These are phyloP conservation scores for Lecanoromycetidae sp. DNA, from an alignment of 2,329 filamentous ascomycete species.

Conservation along the genomic window DNA sequence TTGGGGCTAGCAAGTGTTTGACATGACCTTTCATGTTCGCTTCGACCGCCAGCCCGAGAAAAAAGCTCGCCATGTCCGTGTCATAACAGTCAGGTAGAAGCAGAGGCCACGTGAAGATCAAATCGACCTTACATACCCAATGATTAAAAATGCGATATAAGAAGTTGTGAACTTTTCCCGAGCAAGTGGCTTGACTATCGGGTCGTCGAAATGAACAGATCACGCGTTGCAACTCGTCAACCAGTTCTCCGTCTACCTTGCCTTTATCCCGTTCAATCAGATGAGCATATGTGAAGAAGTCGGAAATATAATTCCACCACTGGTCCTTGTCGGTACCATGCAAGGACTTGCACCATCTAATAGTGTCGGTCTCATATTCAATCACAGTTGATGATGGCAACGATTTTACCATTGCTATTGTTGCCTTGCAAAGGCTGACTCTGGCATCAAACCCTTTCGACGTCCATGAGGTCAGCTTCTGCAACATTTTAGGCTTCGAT, in stretches of 20 bases:
- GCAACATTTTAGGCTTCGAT: neutral
- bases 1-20: neutral
- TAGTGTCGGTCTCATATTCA: no score
- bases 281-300: neutral
- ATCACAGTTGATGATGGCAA: no score
- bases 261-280: neutral
- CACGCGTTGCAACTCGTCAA: neutral
- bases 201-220: neutral
- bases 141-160: neutral
- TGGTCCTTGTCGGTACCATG: no score
- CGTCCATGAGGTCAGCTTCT: neutral
- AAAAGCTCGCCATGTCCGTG: neutral
- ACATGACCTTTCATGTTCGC: neutral
- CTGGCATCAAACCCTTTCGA: neutral
- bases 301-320: neutral
- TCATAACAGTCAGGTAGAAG: neutral
- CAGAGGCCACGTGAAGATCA: neutral
- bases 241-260: neutral
- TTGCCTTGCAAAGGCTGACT: neutral
- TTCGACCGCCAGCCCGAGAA: neutral
- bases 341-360: no score
- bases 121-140: neutral
- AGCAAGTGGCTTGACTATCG: neutral
- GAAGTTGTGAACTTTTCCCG: neutral
- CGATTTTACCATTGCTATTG: neutral